Conservation (phyloP, 345 rosid species). For the Stellera chamaejasme region DNA sequence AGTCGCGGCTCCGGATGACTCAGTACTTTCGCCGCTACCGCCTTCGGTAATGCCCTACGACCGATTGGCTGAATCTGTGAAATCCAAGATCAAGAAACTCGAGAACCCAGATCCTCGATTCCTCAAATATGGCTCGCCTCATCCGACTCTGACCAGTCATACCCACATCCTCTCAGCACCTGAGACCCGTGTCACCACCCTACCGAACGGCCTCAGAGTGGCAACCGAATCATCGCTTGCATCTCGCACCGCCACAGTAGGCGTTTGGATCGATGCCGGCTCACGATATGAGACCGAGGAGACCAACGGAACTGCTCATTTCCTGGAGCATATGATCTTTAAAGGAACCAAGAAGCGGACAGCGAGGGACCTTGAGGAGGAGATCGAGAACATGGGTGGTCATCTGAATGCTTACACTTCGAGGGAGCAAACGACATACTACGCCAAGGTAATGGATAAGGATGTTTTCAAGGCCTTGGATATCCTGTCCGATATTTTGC, state of each 20-base stretch:
- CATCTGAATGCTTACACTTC: conserved; percentile 92
- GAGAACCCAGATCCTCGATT: conserved; percentile 85
- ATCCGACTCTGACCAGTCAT: conserved; percentile 53
- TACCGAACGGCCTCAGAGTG: conserved; percentile 78
- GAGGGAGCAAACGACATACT: conserved; percentile 94
- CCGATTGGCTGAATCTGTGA: conserved; percentile 56
- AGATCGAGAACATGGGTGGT: conserved; percentile 95
- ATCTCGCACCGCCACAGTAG: conserved; percentile 74
- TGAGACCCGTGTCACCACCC: conserved; percentile 84
- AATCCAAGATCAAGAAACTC: conserved; percentile 48
- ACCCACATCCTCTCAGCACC: conserved; percentile 81
- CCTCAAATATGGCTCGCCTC: conserved; percentile 87
- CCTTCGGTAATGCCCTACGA: conserved; percentile 74
- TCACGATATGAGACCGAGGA: conserved; percentile 84
- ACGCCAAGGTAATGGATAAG: conserved; percentile 79
- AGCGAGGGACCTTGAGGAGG: conserved; percentile 66
- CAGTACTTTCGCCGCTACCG: conserved; percentile 43
- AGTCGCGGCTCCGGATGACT: conserved; percentile 21
- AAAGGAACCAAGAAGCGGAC: conserved; percentile 76
- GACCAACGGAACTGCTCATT: conserved; percentile 91
- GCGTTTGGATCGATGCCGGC: conserved; percentile 98
- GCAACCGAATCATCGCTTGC: conserved; percentile 89
- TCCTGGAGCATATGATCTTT: conserved; percentile 96
- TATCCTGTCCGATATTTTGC: conserved; percentile 88
- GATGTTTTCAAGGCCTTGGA: conserved; percentile 62